Evolutionary conservation across 2,329 filamentous ascomycete species (phyloP), one percentile per base, ranked within the genome.

Genomic region (Truncatella angustata): DNA sequence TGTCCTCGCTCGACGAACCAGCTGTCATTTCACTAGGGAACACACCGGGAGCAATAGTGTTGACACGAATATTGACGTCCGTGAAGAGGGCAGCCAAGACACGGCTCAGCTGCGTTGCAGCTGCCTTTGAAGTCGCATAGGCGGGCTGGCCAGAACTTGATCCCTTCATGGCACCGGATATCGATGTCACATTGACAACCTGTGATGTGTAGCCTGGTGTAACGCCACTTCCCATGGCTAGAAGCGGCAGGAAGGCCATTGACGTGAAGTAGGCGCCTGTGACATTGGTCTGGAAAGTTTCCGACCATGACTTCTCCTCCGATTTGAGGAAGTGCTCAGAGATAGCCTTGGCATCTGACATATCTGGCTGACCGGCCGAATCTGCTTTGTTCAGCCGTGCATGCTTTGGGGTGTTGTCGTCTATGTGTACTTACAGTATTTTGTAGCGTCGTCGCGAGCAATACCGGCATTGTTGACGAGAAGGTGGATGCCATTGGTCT

Each of bases 21-120:
- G 72, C 69, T 5, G 77, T 80, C 75, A 79, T 79, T 69, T 79
- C 65, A 26, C 60, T 60, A 10, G 60, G 59, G 50, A 64, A 64
- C 3, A 82, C 66, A 9, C 78, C 78, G 0, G 80, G 80, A 0
- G 78, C 77, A 54, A 85, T 82, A 42, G 69, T 73, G 65, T 85
- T 84, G 53, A 84, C 74, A 11, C 80, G 69, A 39, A 85, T 74
- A 60, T 78, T 77, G 45, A 80, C 72, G 45, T 75, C 70, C 48
- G 64, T 65, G 56, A 76, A 76, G 0, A 69, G 72, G 1, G 72
- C 73, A 4, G 73, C 74, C 37, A 77, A 62, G 69, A 75, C 77
- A 12, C 74, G 65, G 23, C 66, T 67, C 16, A 78, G 50, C 55
- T 78, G 74, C 3, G 72, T 75, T 26, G 67, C 70, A 1, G 75